Base-by-base conservation (phyloP, 1,139 yeast genomes). In the Geotrichum aggregatum region DNA sequence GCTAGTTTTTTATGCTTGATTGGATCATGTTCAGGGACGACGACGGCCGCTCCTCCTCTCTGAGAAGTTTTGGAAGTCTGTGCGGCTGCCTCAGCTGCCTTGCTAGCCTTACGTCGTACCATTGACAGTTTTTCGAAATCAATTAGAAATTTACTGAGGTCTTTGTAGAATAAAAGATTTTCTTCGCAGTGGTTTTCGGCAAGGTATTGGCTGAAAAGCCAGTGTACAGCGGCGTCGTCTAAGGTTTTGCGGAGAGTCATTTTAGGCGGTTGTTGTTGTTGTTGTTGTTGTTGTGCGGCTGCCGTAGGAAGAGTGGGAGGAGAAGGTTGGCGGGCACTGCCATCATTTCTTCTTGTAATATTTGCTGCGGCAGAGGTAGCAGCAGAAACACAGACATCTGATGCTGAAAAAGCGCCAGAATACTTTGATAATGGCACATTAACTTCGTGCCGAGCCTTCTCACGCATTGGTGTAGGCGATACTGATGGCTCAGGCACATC, bases 151-250 rank as follows among this genome's bases (percentile, higher is more conserved):
- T 75, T 74, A 44, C 71, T 70, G 46, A 87, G 72, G 54, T 82
- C 87, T 44, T 76, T 67, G 64, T 81, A 87, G 13, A 86, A 89
- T 59, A 83, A 82, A 19, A 88, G 68, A 60, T 87, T 88, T 63
- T 91, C 98, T 3, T 76, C 77, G 64, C 96, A 87, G 56, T 75
- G 77, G 52, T 82, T 85, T 16, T 74, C 75, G 45, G 76, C 79
- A 50, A 89, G 69, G 64, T 86, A 88, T 22, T 73, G 72, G 52
- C 80, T 75, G 67, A 91, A 88, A 11, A 88, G 70, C 57, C 80
- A 78, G 49, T 84, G 74, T 70, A 84, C 70, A 0, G 95, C 98
- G 0, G 97, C 96, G 63, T 91, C 97, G 3, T 69, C 69, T 14
- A 89, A 65, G 3, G 86, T 75, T 10, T 73, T 72, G 38, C 72